phyloP scores from a whole-genome alignment of 345 rosid genomes.

The Murraya paniculata region DNA sequence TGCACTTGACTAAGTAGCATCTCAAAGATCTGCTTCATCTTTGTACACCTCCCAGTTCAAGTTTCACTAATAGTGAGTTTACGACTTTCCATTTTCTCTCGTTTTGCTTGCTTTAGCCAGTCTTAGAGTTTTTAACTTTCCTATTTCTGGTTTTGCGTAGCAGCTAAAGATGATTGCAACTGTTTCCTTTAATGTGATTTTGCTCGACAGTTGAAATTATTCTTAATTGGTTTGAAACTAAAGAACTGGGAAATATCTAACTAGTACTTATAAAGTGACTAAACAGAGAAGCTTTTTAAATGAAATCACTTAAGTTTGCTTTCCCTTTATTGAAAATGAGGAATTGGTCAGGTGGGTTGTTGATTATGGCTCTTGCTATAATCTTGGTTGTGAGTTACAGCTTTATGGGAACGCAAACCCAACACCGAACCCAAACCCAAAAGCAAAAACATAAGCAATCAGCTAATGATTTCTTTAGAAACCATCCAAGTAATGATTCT shows the following conservation, averaged over 20 bases:
- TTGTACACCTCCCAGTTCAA: background rate
- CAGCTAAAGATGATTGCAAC: background rate
- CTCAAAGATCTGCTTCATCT: background rate
- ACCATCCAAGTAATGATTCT: constrained; percentile 35
- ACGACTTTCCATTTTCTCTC: background rate
- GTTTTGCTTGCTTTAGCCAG: background rate
- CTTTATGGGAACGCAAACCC: constrained; percentile 33
- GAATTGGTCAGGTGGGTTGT: constrained; percentile 80
- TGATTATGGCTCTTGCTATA: constrained; percentile 48
- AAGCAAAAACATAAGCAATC: constrained; percentile 31
- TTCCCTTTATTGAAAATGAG: constrained; percentile 47
- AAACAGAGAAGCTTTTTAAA: background rate
- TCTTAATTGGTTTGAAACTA: background rate
- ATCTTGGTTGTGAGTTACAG: constrained; percentile 54
- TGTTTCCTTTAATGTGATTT: background rate
- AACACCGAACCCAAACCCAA: constrained; percentile 28
- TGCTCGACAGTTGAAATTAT: background rate
- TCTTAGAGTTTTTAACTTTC: background rate
- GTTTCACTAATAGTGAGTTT: background rate
- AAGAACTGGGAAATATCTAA: background rate
- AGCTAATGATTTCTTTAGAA: constrained; percentile 43
- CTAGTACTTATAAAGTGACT: background rate
- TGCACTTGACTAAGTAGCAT: background rate
- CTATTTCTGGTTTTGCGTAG: background rate
- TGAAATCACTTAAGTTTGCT: constrained; percentile 30